Percentiles rank a stretch among this genome's conserved stretches.
These are phyloP conservation scores for Sporisorium reilianum DNA, from an alignment of 1,284 basidiomycete genomes.

Conservation along the genomic window DNA sequence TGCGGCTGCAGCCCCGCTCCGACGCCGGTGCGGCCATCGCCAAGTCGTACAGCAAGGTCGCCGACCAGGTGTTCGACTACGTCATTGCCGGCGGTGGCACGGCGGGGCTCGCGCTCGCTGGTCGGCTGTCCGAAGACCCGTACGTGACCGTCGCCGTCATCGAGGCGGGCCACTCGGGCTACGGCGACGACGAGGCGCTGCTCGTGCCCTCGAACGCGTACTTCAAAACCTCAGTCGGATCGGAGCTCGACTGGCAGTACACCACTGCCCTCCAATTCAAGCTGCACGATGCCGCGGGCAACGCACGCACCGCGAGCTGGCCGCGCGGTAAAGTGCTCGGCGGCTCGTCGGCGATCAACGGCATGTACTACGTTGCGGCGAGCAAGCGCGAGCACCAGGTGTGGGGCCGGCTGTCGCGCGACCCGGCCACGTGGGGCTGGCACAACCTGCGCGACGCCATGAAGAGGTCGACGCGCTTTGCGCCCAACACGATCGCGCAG, in stretches of 20 bases:
- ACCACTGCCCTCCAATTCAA: slow-evolving; percentile 37
- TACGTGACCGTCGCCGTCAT: slow-evolving; percentile 75
- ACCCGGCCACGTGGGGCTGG: slow-evolving; percentile 53
- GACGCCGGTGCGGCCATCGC: slow-evolving; percentile 39
- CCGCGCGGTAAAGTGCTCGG: slow-evolving; percentile 71
- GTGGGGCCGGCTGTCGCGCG: slow-evolving; percentile 52
- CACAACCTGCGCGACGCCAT: slow-evolving; percentile 45
- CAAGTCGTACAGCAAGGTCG: slow-evolving; percentile 27
- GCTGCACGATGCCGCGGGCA: slow-evolving; percentile 25
- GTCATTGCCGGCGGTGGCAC: slow-evolving; percentile 96
- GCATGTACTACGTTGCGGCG: slow-evolving; percentile 60
- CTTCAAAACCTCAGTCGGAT: slow-evolving; percentile 46
- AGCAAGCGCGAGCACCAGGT: slow-evolving; percentile 62
- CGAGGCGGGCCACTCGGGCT: slow-evolving; percentile 72
- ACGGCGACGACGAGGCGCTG: slow-evolving; percentile 35
- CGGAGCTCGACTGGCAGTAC: slow-evolving; percentile 59
- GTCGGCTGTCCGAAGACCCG: slow-evolving; percentile 79
- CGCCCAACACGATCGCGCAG: slow-evolving; percentile 26
- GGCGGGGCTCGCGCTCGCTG: slow-evolving; percentile 88
- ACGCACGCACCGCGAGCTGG: slow-evolving; percentile 45
- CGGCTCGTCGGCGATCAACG: slow-evolving; percentile 72
- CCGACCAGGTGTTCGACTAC: slow-evolving; percentile 72
- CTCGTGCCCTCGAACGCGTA: slow-evolving; percentile 40
- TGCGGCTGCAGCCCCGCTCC: slow-evolving; percentile 22
- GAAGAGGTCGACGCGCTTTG: slow-evolving; percentile 56